Percentiles rank a stretch among this genome's conserved stretches.
These are phyloP conservation scores for Sclerotinia spermophila DNA, from an alignment of 2,329 filamentous ascomycete genomes.

Conservation along the genomic window DNA sequence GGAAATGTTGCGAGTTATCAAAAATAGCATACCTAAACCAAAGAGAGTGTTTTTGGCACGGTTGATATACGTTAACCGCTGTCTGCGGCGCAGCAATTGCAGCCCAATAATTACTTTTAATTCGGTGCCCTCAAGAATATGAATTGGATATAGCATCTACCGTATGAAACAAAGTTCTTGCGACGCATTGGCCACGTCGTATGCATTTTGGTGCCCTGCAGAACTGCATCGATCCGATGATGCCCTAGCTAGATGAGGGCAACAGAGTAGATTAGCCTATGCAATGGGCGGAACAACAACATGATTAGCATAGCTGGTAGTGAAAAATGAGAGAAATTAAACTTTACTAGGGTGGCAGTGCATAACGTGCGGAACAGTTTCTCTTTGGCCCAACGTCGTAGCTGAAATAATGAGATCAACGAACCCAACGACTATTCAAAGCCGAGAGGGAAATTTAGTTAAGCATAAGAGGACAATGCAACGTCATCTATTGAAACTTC, in stretches of 20 bases:
- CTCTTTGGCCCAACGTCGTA: neutral
- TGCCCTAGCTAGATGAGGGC: neutral
- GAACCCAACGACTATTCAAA: neutral
- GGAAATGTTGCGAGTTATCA: neutral
- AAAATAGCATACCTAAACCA: neutral
- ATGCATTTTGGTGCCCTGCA: conserved; percentile 10
- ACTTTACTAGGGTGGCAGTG: neutral
- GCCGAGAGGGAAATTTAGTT: neutral
- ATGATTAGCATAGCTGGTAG: neutral
- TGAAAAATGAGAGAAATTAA: neutral
- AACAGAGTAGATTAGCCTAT: neutral
- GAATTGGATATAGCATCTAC: neutral
- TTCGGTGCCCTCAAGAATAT: neutral
- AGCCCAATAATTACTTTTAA: conserved; percentile 1
- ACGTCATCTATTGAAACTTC: neutral
- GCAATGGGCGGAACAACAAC: neutral
- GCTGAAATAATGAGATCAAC: neutral
- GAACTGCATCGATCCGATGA: neutral
- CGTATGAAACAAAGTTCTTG: conserved; percentile 7
- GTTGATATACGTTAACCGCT: neutral
- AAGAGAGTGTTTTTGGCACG: neutral
- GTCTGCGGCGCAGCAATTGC: conserved; percentile 8
- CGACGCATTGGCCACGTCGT: conserved; percentile 14
- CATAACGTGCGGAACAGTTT: neutral
- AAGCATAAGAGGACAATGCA: neutral